These are phyloP conservation scores for Paecilomyces dactylethromorphus DNA, from an alignment of 2,329 filamentous ascomycete species.

Conservation along the genomic window DNA sequence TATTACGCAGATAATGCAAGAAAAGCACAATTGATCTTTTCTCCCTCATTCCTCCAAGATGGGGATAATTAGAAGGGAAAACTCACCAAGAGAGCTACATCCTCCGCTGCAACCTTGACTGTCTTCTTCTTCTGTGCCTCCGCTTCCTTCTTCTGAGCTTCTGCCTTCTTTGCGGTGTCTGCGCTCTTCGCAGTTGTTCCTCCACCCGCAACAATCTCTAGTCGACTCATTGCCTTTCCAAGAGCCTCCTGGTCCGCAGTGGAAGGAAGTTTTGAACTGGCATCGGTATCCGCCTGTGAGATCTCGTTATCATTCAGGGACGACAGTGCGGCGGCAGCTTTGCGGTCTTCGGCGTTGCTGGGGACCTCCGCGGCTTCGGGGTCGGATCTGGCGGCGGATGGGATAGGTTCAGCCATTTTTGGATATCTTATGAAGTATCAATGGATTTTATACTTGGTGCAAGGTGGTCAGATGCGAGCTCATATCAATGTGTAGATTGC, in stretches of 20 bases:
- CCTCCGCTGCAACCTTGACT: slow-evolving; percentile 39
- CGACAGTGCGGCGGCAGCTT: slow-evolving; percentile 44
- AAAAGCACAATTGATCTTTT: background rate
- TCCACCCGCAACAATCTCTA: slow-evolving; percentile 37
- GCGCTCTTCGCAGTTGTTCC: slow-evolving; percentile 14
- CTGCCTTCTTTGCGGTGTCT: slow-evolving; percentile 9
- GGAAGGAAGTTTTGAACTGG: slow-evolving; percentile 22
- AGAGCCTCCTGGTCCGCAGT: slow-evolving; percentile 41
- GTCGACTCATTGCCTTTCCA: slow-evolving; percentile 43
- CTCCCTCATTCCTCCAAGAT: background rate
- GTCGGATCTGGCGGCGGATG: slow-evolving; percentile 30
- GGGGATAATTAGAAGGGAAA: background rate
- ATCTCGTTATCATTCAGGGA: slow-evolving; percentile 38
- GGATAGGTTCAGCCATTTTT: slow-evolving; percentile 39
- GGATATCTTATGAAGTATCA: background rate
- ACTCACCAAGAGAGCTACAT: slow-evolving; percentile 42
- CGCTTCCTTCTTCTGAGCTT: slow-evolving; percentile 22
- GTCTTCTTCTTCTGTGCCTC: slow-evolving; percentile 32
- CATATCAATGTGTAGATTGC: background rate
- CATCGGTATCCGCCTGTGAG: slow-evolving; percentile 24
- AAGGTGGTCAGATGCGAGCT: background rate
- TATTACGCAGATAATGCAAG: background rate
- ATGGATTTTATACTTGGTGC: background rate
- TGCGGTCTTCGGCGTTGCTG: slow-evolving; percentile 44
- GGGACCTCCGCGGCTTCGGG: slow-evolving; percentile 25